Evolutionary conservation across 768 basidiomycete species (phyloP), one percentile per base, ranked within the genome.

Genomic region (Suillus subalutaceus): DNA sequence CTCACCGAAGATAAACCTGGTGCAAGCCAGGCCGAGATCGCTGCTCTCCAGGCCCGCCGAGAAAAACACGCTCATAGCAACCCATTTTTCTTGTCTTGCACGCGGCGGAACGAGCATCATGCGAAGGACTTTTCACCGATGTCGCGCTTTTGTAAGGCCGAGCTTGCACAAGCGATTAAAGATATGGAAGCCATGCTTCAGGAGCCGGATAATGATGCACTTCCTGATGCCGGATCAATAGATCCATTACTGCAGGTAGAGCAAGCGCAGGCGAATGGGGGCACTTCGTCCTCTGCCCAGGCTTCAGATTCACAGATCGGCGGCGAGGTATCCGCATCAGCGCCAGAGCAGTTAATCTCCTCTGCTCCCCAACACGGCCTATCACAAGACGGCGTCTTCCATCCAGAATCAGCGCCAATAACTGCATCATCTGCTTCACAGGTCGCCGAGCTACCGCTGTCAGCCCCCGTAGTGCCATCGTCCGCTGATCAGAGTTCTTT

Each of bases 1-100:
- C 79, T 91, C 43, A 92, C 90, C 10, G 78, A 80, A 66, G 85
- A 85, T 66, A 82, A 80, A 37, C 77, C 81, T 2, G 82, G 80
- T 40, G 84, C 85, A 5, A 78, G 80, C 10, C 81, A 82, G 44
- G 78, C 79, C 6, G 85, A 88, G 69, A 77, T 84, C 8, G 79
- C 82, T 6, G 83, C 82, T 38, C 77, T 86, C 10, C 84, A 85
- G 65, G 81, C 77, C 16, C 79, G 82, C 64, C 79, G 87, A 59
- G 89, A 92, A 71, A 86, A 84, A 68, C 85, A 89, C 65, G 79
- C 85, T 6, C 86, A 88, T 70, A 80, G 80, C 43, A 91, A 90
- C 66, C 91, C 91, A 6, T 90, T 89, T 75, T 92, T 93, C 78
- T 76, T 93, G 2, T 83, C 84, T 58, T 93, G 92, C 74, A 88